Evolutionary conservation across 1,139 yeast genomes (phyloP).

Genomic region (Sporopachydermia cereana): DNA sequence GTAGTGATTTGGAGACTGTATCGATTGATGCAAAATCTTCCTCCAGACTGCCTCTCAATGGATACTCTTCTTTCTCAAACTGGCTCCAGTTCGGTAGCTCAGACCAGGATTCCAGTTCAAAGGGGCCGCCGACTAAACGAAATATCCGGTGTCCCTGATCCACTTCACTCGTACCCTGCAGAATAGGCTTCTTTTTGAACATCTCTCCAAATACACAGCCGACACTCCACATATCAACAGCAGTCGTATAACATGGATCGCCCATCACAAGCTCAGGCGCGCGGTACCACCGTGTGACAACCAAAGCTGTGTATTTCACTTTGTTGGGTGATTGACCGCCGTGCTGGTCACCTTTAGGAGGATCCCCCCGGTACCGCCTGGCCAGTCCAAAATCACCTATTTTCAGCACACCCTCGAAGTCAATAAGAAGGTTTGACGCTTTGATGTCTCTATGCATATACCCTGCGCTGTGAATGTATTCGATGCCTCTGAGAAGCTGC

Average conservation of each 20-base stretch:
- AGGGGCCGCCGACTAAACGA: constrained; percentile 49
- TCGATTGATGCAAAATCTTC: constrained; percentile 30
- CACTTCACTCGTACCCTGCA: constrained; percentile 78
- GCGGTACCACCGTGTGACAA: constrained; percentile 94
- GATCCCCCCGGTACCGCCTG: constrained; percentile 63
- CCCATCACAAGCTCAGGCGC: constrained; percentile 90
- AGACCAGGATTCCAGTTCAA: constrained; percentile 6
- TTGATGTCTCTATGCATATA: constrained; percentile 86
- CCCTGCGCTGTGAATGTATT: constrained; percentile 57
- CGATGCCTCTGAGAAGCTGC: constrained; percentile 70
- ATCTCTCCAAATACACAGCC: constrained; percentile 95
- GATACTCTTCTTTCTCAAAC: constrained; percentile 22
- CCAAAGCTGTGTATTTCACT: constrained; percentile 73
- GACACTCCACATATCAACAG: constrained; percentile 94
- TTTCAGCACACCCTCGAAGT: constrained; percentile 63
- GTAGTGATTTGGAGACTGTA: constrained; percentile 27
- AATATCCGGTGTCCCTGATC: constrained; percentile 84
- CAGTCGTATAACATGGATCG: constrained; percentile 77
- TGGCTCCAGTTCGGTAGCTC: constrained; percentile 48
- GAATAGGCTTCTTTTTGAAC: constrained; percentile 68
- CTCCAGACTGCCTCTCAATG: constrained; percentile 45
- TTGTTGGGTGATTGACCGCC: constrained; percentile 48
- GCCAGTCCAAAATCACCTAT: constrained; percentile 95
- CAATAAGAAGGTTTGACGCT: constrained; percentile 83
- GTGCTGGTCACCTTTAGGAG: constrained; percentile 41